Base-by-base conservation (phyloP, 331 rosid genomes). In the Dryas integrifolia region DNA sequence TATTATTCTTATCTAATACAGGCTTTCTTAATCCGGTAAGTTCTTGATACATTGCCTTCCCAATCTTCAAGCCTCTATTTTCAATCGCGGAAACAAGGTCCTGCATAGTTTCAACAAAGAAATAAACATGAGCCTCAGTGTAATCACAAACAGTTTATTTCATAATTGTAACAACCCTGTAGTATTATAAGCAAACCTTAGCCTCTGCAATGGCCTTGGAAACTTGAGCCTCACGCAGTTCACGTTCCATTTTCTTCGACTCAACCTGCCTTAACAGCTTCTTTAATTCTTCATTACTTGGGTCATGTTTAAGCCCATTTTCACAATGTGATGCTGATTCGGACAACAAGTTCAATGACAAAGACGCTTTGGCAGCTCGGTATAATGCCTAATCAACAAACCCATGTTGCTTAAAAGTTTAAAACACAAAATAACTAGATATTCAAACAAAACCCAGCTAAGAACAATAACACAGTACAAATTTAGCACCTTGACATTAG, bases 311-410 rank as follows among this genome's bases (percentile, higher is more conserved):
- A 76, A 89, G 88, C 77, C 96, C 97, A 21, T 74, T 88, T 46
- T 74, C 80, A 59, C 90, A 91, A 80, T 81, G 80, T 35, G 87
- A 84, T 67, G 79, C 84, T 11, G 92, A 97, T 75, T 89, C 96
- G 50, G 77, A 76, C 84, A 91, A 75, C 83, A 89, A 84, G 69
- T 89, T 86, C 75, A 94, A 80, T 7, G 88, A 82, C 82, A 91
- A 57, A 30, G 90, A 81, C 9, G 97, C 97, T 82, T 91, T 94
- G 14, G 88, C 88, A 84, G 98, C 97, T 69, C 97, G 86, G 79
- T 85, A 94, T 58, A 86, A 79, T 39, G 98, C 97, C 96, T 94
- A 85, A 69, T 26, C 77, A 78, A 56, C 77, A 49, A 77, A 60
- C 55, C 50, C 45, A 79, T 45, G 18, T 52, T 24, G 2, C 61